Conservation (phyloP, 495 filamentous ascomycete genomes). For the Acidiella bohemica region DNA sequence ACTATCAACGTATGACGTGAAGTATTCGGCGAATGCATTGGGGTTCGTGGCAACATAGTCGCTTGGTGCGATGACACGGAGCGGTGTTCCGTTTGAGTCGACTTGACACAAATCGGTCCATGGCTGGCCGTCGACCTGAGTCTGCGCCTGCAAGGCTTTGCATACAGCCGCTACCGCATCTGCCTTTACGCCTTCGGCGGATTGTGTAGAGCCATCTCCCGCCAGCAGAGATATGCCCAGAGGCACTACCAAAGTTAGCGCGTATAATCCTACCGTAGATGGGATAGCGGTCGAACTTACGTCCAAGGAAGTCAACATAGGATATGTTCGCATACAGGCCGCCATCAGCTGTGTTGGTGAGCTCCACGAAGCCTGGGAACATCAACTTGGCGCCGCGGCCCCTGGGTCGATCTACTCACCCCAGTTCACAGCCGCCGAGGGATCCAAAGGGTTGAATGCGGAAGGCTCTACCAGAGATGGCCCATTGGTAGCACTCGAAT, state of each 20-base stretch:
- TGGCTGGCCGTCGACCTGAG: constrained; percentile 24
- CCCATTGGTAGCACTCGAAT: constrained; percentile 16
- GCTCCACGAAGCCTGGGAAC: constrained; percentile 37
- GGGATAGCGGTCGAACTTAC: no score
- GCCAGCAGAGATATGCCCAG: constrained; percentile 31
- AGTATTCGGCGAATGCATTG: constrained; percentile 27
- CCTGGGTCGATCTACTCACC: no score
- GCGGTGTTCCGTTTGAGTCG: constrained; percentile 22
- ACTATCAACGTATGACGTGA: constrained; percentile 29
- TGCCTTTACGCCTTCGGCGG: constrained; percentile 25
- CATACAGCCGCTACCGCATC: constrained; percentile 29
- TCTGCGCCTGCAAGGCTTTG: constrained; percentile 26
- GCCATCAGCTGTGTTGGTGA: constrained; percentile 28
- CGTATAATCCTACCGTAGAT: no score
- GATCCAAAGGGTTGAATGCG: constrained; percentile 31
- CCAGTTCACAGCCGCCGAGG: constrained; percentile 32
- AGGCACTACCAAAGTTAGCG: no score
- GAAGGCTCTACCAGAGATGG: constrained; percentile 32
- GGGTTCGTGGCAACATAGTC: constrained; percentile 25
- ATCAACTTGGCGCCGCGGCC: no score
- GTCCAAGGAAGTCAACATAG: constrained; percentile 38
- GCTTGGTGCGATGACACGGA: constrained; percentile 32
- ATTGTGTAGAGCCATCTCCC: constrained; percentile 24
- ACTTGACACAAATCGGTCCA: constrained; percentile 32
- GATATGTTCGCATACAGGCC: constrained; percentile 35